Base-by-base conservation (phyloP, 495 filamentous ascomycete species). In the Achaetomiella virescens region DNA sequence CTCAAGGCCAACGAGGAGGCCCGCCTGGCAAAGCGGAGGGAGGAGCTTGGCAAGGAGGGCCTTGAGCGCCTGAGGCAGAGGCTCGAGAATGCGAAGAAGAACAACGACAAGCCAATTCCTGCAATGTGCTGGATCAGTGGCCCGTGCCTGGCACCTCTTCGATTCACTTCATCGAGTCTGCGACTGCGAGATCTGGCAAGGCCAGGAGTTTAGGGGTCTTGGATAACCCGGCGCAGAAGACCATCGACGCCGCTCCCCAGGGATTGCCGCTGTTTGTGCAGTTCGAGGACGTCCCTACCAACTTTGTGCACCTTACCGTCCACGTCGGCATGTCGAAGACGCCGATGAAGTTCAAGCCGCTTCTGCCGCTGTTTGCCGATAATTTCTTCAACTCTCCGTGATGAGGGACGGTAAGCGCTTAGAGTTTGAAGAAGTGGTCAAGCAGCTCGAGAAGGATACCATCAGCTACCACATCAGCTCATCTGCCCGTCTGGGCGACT, bases 301-400 rank as follows among this genome's bases (percentile, higher is more conserved):
- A 87, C 61, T 99, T 99, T 65, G 90, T 96, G 41, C 84, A 89
- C 55, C 71, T 97, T 12, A 84, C 79, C 9, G 68, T 96, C 17
- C 77, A 95, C 38, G 68, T 97, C 35, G 88, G 88, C 44, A 92
- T 90, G 2, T 81, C 82, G 15, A 73, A 81, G 20, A 75, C 96
- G 0, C 86, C 90, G 0, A 75, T 85, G 5, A 77, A 88, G 52
- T 77, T 86, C 48, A 88, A 89, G 66, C 95, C 93, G 10, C 74
- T 99, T 11, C 71, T 97, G 14, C 75, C 87, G 1, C 76, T 97
- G 21, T 97, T 91, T 66, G 82, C 85, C 24, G 87, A 89, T 54
- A 95, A 91, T 59, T 95, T 97, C 77, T 99, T 97, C 76, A 90
- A 88, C 64, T 88, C 90, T 1, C 91, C 0, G 83, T 99, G 45